Percentiles rank a stretch among this genome's conserved stretches.
Evolutionary conservation across 2,329 filamentous ascomycete species (phyloP).

Genomic region (Xylariaceae sp.): DNA sequence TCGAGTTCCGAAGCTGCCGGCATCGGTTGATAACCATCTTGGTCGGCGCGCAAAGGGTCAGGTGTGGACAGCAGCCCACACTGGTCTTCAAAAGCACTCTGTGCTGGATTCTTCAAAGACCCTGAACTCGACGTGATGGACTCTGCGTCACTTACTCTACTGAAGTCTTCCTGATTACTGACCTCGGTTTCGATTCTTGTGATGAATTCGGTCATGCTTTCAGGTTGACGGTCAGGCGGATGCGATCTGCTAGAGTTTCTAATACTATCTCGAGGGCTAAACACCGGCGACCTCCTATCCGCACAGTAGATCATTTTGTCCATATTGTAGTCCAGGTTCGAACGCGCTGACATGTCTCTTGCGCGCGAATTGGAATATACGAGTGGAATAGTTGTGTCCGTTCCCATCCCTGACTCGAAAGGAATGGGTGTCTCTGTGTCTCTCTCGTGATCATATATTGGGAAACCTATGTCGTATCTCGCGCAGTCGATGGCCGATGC

Average conservation of each 20-base stretch:
- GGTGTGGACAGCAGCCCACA: no score
- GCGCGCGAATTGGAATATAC: slow-evolving; percentile 1
- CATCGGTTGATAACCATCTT: no score
- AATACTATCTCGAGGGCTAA: slow-evolving; percentile 13
- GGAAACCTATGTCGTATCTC: background rate
- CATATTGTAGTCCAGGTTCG: slow-evolving; percentile 7
- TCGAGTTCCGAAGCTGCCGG: no score
- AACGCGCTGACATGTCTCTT: background rate
- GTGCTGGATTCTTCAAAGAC: background rate
- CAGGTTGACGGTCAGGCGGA: slow-evolving; percentile 3
- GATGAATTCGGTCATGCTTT: slow-evolving; percentile 33
- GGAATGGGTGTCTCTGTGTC: background rate
- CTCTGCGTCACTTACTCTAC: slow-evolving; percentile 5
- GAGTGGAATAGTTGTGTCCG: slow-evolving; percentile 9
- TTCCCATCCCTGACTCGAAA: background rate
- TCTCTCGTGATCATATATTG: no score
- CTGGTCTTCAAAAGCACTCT: background rate
- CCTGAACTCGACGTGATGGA: background rate
- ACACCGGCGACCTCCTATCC: slow-evolving; percentile 18
- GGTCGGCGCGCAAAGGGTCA: no score
- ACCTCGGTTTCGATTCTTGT: slow-evolving; percentile 31
- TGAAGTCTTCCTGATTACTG: background rate
- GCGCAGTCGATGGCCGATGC: background rate
- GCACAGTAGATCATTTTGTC: slow-evolving; percentile 12
- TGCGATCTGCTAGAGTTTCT: background rate